These are phyloP conservation scores for Cicer pinnatifidum DNA, from an alignment of 306 rosid genomes.

Conservation along the genomic window DNA sequence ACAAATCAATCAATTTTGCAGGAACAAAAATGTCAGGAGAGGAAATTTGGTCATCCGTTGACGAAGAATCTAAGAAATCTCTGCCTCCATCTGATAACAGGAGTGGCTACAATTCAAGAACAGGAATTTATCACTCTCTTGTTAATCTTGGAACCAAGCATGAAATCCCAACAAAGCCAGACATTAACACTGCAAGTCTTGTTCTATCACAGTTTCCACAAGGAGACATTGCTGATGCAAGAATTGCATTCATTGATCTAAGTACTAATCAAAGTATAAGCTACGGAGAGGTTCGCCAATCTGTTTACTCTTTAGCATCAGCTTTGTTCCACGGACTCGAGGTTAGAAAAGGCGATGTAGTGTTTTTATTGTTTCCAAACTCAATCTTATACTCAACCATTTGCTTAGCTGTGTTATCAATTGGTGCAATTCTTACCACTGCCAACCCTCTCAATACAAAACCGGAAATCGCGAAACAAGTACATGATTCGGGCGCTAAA, in stretches of 20 bases:
- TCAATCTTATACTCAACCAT: slow-evolving; percentile 67
- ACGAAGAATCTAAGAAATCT: slow-evolving; percentile 39
- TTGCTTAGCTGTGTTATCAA: slow-evolving; percentile 71
- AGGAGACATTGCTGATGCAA: slow-evolving; percentile 56
- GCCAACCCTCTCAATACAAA: slow-evolving; percentile 76
- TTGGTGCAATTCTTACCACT: slow-evolving; percentile 78
- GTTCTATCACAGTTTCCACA: slow-evolving; percentile 78
- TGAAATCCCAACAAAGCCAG: slow-evolving; percentile 55
- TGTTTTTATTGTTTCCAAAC: slow-evolving; percentile 72
- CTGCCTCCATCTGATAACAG: slow-evolving; percentile 18
- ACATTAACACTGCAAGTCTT: slow-evolving; percentile 61
- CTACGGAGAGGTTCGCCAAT: slow-evolving; percentile 63
- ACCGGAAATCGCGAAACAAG: slow-evolving; percentile 77
- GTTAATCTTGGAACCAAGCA: slow-evolving; percentile 44
- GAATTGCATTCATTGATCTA: slow-evolving; percentile 69
- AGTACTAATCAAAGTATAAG: slow-evolving; percentile 52
- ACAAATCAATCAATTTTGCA: slow-evolving; percentile 1
- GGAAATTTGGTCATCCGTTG: slow-evolving; percentile 47
- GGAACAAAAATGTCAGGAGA: slow-evolving; percentile 58
- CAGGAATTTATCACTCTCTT: slow-evolving; percentile 68
- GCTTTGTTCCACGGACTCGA: slow-evolving; percentile 72
- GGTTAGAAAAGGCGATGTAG: slow-evolving; percentile 74
- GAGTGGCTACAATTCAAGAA: slow-evolving; percentile 60
- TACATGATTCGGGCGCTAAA: slow-evolving; percentile 67
- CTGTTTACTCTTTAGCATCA: slow-evolving; percentile 64